phyloP scores from a whole-genome alignment of 352 stramenopile genomes.

The Pythium guiyangense region DNA sequence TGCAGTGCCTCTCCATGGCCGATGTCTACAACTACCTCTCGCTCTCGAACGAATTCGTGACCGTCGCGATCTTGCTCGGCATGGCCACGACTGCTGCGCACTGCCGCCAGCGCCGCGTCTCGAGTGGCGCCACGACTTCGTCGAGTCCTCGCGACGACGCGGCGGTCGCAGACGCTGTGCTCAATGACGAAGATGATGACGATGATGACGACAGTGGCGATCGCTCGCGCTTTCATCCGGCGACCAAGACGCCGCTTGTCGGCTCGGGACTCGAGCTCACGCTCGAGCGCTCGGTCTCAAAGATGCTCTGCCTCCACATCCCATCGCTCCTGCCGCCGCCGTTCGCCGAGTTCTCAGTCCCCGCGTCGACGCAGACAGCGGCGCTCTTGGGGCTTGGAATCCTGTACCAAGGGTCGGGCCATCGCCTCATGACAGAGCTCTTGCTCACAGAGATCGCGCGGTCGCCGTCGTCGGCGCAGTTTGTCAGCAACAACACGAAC shows the following conservation, averaged over 20 bases:
- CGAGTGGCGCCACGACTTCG: neutral
- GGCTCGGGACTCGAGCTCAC: slow-evolving; percentile 52
- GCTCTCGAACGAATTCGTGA: slow-evolving; percentile 95
- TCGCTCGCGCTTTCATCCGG: neutral
- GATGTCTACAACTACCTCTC: slow-evolving; percentile 99
- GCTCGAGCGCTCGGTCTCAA: slow-evolving; percentile 89
- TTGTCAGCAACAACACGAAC: slow-evolving; percentile 40
- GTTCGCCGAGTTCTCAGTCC: slow-evolving; percentile 95
- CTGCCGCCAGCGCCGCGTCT: slow-evolving; percentile 40
- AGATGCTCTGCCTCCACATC: slow-evolving; percentile 98
- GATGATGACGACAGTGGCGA: slow-evolving; percentile 17
- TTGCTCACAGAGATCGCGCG: slow-evolving; percentile 95
- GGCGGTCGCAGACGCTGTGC: slow-evolving; percentile 5
- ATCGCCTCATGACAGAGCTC: slow-evolving; percentile 98
- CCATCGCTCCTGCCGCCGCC: slow-evolving; percentile 92
- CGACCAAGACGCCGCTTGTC: slow-evolving; percentile 27
- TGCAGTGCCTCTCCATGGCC: slow-evolving; percentile 93
- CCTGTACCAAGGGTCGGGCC: slow-evolving; percentile 93
- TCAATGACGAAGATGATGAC: slow-evolving; percentile 9
- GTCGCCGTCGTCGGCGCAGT: slow-evolving; percentile 69
- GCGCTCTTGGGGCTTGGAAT: slow-evolving; percentile 95
- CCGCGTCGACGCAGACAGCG: slow-evolving; percentile 91
- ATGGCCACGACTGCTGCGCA: slow-evolving; percentile 94
- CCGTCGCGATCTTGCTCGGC: slow-evolving; percentile 94
- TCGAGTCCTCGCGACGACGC: neutral